Evolutionary conservation across 257 asterid species (phyloP), one percentile per base, ranked within the genome.

Genomic region (Ilex asprella): DNA sequence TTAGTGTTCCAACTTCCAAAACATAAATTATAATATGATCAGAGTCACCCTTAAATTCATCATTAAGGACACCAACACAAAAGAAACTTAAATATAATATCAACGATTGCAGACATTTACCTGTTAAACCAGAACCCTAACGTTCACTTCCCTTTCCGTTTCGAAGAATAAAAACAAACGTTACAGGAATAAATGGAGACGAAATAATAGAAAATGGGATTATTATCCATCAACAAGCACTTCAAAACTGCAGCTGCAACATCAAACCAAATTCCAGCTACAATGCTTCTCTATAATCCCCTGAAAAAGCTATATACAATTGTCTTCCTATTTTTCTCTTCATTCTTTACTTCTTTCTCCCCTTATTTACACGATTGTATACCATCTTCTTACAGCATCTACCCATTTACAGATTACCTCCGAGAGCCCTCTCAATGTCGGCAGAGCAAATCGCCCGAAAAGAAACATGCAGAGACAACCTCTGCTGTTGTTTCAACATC

Each of bases 321-420:
- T 39, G 10, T 54, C 16, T 41, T 10, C 31, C 12, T 58, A 46
- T 47, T 30, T 58, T 29, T 3, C 0, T 51, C 58, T 29, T 12
- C 55, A n/a, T 67, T 64, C 70, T 52, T 62, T 32, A 59, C 27
- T 30, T 41, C 56, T 61, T 55, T 62, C 58, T 67, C 72, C 14
- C 60, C 78, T 71, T 83, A 84, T 87, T 78, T 84, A 87, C 95
- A 87, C 46, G 12, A 60, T 71, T 68, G 73, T 59, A 55, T 63
- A 67, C 83, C 74, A 77, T 72, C 27, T 70, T 79, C 80, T 79
- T 77, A 76, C 83, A 77, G 64, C 81, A 64, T 58, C 84, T 74
- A 77, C 73, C 69, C 84, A 76, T 87, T 74, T 84, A 88, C 89
- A 82, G 31, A 31, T 60, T 67, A 54, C 64, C 70, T 73, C 80